phyloP scores from a whole-genome alignment of 805 yeast species.

The Kurtzmaniella cleridarum region DNA sequence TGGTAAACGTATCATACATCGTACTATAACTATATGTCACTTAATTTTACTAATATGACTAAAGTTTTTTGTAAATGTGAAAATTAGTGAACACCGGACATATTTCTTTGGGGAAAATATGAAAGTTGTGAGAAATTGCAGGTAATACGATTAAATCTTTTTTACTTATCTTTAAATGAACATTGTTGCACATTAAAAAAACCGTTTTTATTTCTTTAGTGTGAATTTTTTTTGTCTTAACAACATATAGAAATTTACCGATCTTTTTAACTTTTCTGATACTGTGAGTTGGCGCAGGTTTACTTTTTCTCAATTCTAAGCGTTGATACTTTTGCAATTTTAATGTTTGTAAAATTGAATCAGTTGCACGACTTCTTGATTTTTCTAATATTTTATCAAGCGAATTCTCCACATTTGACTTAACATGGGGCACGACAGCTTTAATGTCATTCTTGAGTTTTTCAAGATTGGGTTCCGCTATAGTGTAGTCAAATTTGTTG shows the following conservation, averaged over 20 bases:
- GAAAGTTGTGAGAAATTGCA: background rate
- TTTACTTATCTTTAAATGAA: background rate
- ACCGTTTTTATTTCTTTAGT: background rate
- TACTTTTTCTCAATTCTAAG: background rate
- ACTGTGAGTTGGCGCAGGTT: conserved; percentile 5
- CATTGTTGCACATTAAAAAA: conserved; percentile 6
- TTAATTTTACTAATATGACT: no score
- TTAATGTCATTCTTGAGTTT: background rate
- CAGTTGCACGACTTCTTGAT: background rate
- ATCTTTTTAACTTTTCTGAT: conserved; percentile 2
- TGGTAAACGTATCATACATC: no score
- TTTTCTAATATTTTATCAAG: background rate
- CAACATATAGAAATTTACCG: conserved; percentile 6
- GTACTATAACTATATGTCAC: no score
- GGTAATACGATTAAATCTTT: conserved; percentile 4
- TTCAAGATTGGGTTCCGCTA: background rate
- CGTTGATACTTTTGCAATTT: conserved; percentile 1
- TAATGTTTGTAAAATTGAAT: background rate
- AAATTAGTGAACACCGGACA: conserved; percentile 6
- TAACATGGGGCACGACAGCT: background rate
- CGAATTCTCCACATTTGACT: background rate
- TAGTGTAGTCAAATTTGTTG: conserved; percentile 5
- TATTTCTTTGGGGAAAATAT: background rate
- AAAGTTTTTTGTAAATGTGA: conserved; percentile 8
- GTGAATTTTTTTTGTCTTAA: conserved; percentile 1